Base-by-base conservation (phyloP, 179 eudicot species). In the Monotropa hypopitys region DNA sequence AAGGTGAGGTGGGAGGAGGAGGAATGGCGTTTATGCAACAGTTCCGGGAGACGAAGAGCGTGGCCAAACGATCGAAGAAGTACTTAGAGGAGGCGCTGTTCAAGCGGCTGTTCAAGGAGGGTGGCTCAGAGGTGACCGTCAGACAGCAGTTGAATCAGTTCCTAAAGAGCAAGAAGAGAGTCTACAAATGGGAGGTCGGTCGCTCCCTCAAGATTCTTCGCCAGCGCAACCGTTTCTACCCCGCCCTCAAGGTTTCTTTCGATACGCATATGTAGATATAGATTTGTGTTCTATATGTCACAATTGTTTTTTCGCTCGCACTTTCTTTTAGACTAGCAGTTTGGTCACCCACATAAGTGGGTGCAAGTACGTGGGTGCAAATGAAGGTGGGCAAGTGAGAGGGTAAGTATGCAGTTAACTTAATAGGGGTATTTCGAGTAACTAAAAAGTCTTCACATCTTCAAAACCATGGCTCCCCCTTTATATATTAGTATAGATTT, bases 181-280 rank as follows among this genome's bases (percentile, higher is more conserved):
- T 83, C 71, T 93, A 75, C 76, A 95, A 95, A 85, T 95, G 99
- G 99, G 99, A 95, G 78, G 99, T 95, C 65, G 97, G 92, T 3
- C 85, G 86, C 56, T 77, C 97, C 3, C 87, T 95, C 70, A 95
- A 88, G 87, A 78, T 87, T 75, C 93, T 95, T 66, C 91, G 99
- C n/a, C 70, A 80, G 69, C 95, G 95, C 65, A 89, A 85, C 54
- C 93, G 88, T 2, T 90, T 87, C 67, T 82, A n/a, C 79, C 90
- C 99, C 69, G 99, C 98, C 71, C 85, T 93, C 74, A 93, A 89
- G 99, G 99, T 94, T 5, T 45, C 7, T n/a, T 0, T 11, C 75
- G 7, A 2, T 9, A 0, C 28, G 9, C 10, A 26, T 12, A 12
- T 20, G 0, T 40, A 11, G 10, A 20, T 38, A 13, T 7, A 18